A percentile compares a stretch with the other conserved stretches of the same genome.
Evolutionary conservation across 106 monocot genomes (phyloP).

Genomic region (Alisma plantagoaquatica): DNA sequence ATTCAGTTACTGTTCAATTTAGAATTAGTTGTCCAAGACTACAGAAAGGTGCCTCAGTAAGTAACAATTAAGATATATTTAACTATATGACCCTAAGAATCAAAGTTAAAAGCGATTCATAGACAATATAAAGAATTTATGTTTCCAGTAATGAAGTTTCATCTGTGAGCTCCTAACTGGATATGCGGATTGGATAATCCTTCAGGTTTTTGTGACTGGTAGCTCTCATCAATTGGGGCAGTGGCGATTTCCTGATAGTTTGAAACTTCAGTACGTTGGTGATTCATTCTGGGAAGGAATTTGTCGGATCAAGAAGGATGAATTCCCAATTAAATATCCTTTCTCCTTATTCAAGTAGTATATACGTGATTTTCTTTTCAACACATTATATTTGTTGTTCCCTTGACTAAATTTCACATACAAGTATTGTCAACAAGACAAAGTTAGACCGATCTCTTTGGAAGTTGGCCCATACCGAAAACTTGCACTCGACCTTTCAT

Average conservation of each 20-base stretch:
- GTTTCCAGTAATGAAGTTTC: too few species aligned
- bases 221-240: constrained; percentile 52
- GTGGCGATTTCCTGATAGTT: constrained; percentile 54
- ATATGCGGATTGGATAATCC: too few species aligned
- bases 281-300: constrained; percentile 62
- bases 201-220: constrained; percentile 72
- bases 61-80: not conserved
- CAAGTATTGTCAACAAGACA: constrained; percentile 52
- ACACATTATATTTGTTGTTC: constrained; percentile 13
- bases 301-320: constrained; percentile 44
- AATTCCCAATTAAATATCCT: constrained; percentile 96
- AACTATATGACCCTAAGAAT: too few species aligned
- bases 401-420: constrained; percentile 60
- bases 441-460: constrained; percentile 15
- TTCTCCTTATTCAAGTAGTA: constrained; percentile 8
- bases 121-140: too few species aligned
- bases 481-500: constrained; percentile 35
- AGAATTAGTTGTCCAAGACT: constrained; percentile 48
- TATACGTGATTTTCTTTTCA: not conserved
- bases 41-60: constrained; percentile 49
- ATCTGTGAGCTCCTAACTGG: too few species aligned
- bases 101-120: too few species aligned
- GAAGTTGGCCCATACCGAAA: constrained; percentile 76
- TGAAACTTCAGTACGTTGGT: constrained; percentile 54
- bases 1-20: constrained; percentile 40